These are phyloP conservation scores for Oryza glumipatula DNA, from an alignment of 176 grass and related monocot genomes.

Conservation along the genomic window DNA sequence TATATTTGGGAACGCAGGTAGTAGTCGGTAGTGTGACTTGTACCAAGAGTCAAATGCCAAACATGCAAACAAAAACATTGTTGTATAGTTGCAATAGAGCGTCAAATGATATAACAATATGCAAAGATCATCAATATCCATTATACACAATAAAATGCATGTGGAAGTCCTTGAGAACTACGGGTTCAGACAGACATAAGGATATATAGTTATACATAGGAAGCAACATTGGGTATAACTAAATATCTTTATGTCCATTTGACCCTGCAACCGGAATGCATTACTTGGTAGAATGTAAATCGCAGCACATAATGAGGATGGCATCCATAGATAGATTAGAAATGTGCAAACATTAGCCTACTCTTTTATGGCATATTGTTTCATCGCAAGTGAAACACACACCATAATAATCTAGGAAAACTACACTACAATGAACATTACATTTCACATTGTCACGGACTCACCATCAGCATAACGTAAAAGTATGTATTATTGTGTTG, in stretches of 20 bases:
- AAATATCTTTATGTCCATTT: not conserved
- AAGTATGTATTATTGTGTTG: slow-evolving; percentile 44
- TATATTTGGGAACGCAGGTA: no score
- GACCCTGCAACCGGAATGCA: not conserved
- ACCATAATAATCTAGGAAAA: not conserved
- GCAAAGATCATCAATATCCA: not conserved
- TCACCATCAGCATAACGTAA: slow-evolving; percentile 45
- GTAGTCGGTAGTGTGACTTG: not conserved
- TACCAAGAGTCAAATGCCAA: not conserved
- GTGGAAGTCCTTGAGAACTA: not conserved
- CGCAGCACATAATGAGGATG: not conserved
- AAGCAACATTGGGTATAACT: not conserved
- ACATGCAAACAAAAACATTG: not conserved
- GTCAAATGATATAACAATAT: not conserved
- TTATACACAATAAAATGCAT: not conserved
- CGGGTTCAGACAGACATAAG: not conserved
- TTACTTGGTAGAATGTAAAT: not conserved
- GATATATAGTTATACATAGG: not conserved
- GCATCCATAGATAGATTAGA: not conserved
- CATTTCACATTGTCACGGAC: slow-evolving; percentile 37
- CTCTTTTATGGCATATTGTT: not conserved
- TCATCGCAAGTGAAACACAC: not conserved
- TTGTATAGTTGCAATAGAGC: slow-evolving; percentile 7
- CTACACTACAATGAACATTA: slow-evolving; percentile 40
- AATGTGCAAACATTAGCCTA: not conserved